These are phyloP conservation scores for Babesia bovis DNA, from an alignment of 169 alveolate genomes.

Conservation along the genomic window DNA sequence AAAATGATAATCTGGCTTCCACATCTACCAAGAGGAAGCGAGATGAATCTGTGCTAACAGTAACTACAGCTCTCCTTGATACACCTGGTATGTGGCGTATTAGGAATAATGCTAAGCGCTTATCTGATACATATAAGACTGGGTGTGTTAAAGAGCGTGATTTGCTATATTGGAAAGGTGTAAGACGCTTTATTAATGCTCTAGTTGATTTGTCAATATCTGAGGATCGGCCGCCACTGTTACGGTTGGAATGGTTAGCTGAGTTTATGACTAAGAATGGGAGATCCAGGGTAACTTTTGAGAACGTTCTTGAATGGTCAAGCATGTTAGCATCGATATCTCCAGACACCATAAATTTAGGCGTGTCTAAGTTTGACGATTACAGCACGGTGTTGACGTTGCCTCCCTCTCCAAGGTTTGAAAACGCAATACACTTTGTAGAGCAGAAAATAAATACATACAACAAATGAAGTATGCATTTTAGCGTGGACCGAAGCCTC, in stretches of 20 bases:
- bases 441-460: conserved; percentile 33
- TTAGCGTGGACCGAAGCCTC: too few relatives aligned
- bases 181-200: conserved; percentile 45
- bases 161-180: conserved; percentile 43
- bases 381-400: conserved; percentile 44
- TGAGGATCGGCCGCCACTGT: conserved; percentile 42
- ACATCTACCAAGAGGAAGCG: conserved; percentile 18
- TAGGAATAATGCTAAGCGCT: conserved; percentile 40
- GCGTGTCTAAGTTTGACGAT: conserved; percentile 56
- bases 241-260: conserved; percentile 48
- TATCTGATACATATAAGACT: neutral
- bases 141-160: conserved; percentile 20
- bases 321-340: conserved; percentile 36
- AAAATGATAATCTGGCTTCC: neutral
- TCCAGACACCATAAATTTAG: conserved; percentile 22
- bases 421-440: conserved; percentile 21
- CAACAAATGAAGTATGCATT: conserved; percentile 17
- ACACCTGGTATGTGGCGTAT: conserved; percentile 67
- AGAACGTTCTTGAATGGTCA: conserved; percentile 52
- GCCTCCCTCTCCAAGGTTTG: conserved; percentile 27
- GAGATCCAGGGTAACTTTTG: conserved; percentile 38
- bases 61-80: conserved; percentile 49
- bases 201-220: conserved; percentile 38
- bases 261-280: conserved; percentile 58
- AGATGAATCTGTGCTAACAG: conserved; percentile 34